A percentile compares a stretch with the other conserved stretches of the same genome.
Conservation (phyloP, 2,329 filamentous ascomycete genomes). For the Shiraia bambusicola region DNA sequence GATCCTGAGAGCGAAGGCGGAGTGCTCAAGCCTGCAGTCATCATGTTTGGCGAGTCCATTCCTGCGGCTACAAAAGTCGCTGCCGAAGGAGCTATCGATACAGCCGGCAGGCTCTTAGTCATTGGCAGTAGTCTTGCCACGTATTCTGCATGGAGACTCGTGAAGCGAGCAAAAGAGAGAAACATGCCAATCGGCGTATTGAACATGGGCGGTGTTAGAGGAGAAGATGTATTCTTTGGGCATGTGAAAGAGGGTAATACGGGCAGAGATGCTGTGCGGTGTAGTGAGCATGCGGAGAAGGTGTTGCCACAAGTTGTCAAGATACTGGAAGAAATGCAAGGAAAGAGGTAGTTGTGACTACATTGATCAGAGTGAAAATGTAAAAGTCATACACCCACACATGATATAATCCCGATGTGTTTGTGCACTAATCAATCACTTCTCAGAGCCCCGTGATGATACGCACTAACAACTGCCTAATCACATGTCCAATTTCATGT, state of each 20-base stretch:
- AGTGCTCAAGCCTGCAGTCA: constrained; percentile 86
- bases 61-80: constrained; percentile 65
- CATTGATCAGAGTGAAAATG: background rate
- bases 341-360: background rate
- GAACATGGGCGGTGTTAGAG: constrained; percentile 81
- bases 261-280: constrained; percentile 44
- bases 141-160: constrained; percentile 90
- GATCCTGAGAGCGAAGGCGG: constrained; percentile 56
- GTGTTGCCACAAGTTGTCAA: constrained; percentile 36
- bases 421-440: too few relatives aligned
- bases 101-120: constrained; percentile 70
- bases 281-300: constrained; percentile 45
- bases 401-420: too few relatives aligned
- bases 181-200: constrained; percentile 84
- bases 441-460: too few relatives aligned
- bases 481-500: too few relatives aligned
- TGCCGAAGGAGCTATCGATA: constrained; percentile 79
- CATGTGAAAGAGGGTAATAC: constrained; percentile 52
- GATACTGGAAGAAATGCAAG: constrained; percentile 22
- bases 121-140: constrained; percentile 90
- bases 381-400: too few relatives aligned
- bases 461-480: too few relatives aligned
- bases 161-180: constrained; percentile 76
- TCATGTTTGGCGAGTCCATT: constrained; percentile 96
- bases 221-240: constrained; percentile 71